Conservation (phyloP, 768 basidiomycete species). For the Lactarius tabidus region DNA sequence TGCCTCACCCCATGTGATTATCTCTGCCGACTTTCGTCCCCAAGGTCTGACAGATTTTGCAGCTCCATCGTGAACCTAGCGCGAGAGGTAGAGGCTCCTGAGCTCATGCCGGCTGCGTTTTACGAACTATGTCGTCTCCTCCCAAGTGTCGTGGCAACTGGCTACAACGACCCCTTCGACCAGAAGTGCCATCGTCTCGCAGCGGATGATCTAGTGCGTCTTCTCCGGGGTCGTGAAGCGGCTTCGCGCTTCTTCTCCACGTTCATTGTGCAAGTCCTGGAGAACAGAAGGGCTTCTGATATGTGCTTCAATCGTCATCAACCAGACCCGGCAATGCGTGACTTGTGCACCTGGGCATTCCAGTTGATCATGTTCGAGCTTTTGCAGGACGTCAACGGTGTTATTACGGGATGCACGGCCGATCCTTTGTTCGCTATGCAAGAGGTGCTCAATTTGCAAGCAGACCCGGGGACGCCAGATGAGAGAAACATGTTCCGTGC, state of each 20-base stretch:
- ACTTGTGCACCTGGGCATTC: constrained; percentile 23
- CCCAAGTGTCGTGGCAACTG: constrained; percentile 57
- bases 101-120: constrained; percentile 70
- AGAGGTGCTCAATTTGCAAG: constrained; percentile 21
- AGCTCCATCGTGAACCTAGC: constrained; percentile 69
- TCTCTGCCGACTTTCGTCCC: background rate
- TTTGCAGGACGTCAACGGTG: constrained; percentile 24
- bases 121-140: constrained; percentile 73
- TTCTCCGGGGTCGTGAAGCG: constrained; percentile 68
- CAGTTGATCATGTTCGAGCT: constrained; percentile 24
- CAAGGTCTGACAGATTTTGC: background rate
- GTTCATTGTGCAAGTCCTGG: constrained; percentile 70
- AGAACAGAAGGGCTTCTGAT: constrained; percentile 52
- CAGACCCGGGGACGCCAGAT: constrained; percentile 11
- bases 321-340: constrained; percentile 9
- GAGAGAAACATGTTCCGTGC: constrained; percentile 17
- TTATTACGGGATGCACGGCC: constrained; percentile 21
- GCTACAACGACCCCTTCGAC: constrained; percentile 40
- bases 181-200: constrained; percentile 41
- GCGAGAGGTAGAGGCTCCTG: constrained; percentile 47
- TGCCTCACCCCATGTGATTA: constrained; percentile 69
- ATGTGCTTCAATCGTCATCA: constrained; percentile 24
- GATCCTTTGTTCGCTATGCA: constrained; percentile 27
- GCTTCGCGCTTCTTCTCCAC: constrained; percentile 71
- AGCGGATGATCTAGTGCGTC: constrained; percentile 51